Conservation (phyloP, 1,139 yeast species). For the Debaryomycetaceae sp. region DNA sequence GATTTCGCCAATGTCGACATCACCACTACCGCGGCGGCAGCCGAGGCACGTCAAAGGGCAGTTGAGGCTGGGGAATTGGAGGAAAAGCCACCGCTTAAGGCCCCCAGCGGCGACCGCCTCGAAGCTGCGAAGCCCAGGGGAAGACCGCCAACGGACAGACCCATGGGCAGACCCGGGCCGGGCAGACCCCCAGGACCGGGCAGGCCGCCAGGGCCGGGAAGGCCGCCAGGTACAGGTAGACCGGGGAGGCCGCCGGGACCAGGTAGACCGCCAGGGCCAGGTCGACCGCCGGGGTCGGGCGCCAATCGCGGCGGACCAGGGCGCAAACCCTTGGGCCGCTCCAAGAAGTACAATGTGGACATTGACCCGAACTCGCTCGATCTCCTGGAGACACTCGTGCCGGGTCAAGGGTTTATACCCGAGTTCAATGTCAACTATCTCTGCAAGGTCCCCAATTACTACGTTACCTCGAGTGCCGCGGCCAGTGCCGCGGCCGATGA, state of each 20-base stretch:
- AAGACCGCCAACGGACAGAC: too few species aligned
- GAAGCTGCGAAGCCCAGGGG: too few species aligned
- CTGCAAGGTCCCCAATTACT: conserved; percentile 44
- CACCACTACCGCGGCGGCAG: conserved; percentile 11
- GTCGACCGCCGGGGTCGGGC: conserved; percentile 6
- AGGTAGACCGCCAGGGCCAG: too few species aligned
- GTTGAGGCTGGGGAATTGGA: background rate
- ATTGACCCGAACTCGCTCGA: conserved; percentile 40
- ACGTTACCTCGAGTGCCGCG: conserved; percentile 25
- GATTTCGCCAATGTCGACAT: conserved; percentile 25
- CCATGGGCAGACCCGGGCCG: too few species aligned
- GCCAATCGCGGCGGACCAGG: conserved; percentile 5
- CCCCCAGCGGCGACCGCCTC: conserved; percentile 2
- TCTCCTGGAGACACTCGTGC: conserved; percentile 36
- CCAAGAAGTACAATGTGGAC: conserved; percentile 28
- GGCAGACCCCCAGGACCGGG: too few species aligned
- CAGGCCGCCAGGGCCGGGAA: too few species aligned
- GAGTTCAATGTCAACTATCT: conserved; percentile 40
- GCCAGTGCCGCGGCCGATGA: conserved; percentile 14
- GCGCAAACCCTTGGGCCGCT: conserved; percentile 28
- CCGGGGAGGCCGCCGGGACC: too few species aligned
- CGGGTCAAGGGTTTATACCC: conserved; percentile 45
- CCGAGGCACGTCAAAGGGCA: background rate
- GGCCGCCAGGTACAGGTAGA: too few species aligned
- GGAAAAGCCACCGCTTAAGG: background rate